Conservation (phyloP, 75 land plant genomes). For the Sequoiadendron giganteum region DNA sequence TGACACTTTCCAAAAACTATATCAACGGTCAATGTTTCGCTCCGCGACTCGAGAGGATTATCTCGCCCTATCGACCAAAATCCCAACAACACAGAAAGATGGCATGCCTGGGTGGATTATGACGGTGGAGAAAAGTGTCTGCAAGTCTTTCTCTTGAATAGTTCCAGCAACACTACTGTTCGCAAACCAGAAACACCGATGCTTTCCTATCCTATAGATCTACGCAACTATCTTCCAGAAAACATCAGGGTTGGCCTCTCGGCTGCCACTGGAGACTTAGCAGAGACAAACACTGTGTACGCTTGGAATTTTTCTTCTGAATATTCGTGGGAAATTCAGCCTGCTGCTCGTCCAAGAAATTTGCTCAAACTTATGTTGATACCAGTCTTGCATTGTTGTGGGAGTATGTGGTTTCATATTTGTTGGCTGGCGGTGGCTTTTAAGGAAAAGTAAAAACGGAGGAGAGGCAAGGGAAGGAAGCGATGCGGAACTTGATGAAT, state of each 20-base stretch:
- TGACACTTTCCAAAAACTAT: slow-evolving; percentile 32
- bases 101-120: slow-evolving; percentile 15
- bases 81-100: background rate
- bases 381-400: no score
- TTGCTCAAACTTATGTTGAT: no score
- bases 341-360: no score
- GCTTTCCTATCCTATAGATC: background rate
- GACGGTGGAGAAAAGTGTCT: no score
- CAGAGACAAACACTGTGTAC: background rate
- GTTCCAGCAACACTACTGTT: background rate
- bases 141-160: background rate
- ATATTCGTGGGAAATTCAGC: background rate
- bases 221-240: background rate
- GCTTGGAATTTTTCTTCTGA: background rate
- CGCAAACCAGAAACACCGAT: background rate
- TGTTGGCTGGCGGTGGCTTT: no score
- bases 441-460: no score
- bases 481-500: no score
- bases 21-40: background rate
- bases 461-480: no score
- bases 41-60: background rate
- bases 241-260: background rate
- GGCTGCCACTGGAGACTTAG: background rate
- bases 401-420: background rate
- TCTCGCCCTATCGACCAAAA: background rate